Base-by-base conservation (phyloP, 495 filamentous ascomycete species). In the Penicillium fimorum region DNA sequence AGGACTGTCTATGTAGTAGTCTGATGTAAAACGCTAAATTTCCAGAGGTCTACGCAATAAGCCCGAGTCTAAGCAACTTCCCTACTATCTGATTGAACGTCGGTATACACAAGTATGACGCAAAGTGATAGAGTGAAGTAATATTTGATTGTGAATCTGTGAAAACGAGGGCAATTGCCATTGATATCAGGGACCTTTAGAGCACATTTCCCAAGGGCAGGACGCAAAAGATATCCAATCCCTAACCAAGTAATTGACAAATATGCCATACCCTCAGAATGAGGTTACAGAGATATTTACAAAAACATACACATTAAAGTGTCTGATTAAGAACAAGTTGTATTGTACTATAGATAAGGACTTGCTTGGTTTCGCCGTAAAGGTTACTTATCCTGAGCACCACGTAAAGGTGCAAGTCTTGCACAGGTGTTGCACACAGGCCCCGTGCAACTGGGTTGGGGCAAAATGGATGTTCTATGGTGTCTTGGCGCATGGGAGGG, bases 341-440 rank as follows among this genome's bases (percentile, higher is more conserved):
- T 38, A 38, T 38, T 17, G 15, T 2, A 17, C 35, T 38, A 38
- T 38, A 38, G 3, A 9, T 38, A 7, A 13, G 18, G 7, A 42
- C 40, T 42, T 42, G 17, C n/a, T 42, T 42, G 18, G 18, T 42
- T 42, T 18, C 40, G 12, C 42, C 20, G 1, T 15, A n/a, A 45
- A 15, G 24, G 43, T 24, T 46, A 46, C 22, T 46, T 1, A 46
- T 46, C 43, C 43, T 46, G 24, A 29, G 9, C 43, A 46, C 43
- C 43, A 46, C 43, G 43, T 27, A 46, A 27, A 46, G 43, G 43
- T 46, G 43, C 43, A 46, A 46, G 43, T 46, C 43, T 27, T 46
- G 43, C 4, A 9, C 43, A 46, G 29, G 47, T 32, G 45, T 13
- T 20, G 29, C 18, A 44, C 18, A 44, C 41, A 44, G 20, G 42